Base-by-base conservation (phyloP, 495 filamentous ascomycete genomes). In the Bacidia rubella region DNA sequence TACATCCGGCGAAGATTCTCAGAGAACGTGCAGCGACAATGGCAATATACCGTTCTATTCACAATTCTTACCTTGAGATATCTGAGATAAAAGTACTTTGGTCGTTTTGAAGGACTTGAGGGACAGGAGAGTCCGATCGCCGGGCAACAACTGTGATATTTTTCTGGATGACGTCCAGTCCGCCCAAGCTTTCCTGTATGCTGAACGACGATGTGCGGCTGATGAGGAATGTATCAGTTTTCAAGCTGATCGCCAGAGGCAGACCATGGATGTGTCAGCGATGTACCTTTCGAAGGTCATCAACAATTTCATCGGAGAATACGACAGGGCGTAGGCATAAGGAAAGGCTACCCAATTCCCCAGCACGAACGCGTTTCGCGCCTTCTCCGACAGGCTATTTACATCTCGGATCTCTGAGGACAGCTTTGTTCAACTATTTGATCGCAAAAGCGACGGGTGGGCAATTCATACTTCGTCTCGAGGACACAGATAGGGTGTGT, bases 311-410 rank as follows among this genome's bases (percentile, higher is more conserved):
- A 49, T 47, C 47, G 24, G 26, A 40, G 27, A 51, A 60, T 54
- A 45, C 60, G 11, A 22, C 22, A 40, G 41, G 58, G 52, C 54
- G 60, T 66, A 55, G 68, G 54, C 48, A 66, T 68, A 47, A 57
- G 70, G 47, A 57, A 21, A 53, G 52, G 4, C 69, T 79, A 25
- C 83, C 85, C 45, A 65, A 73, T 7, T 62, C 58, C 0, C 88
- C 92, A 42, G 88, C 85, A 24, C 76, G 92, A 53, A 96, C 92
- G 22, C 83, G 92, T 43, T 98, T 98, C 68, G 92, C 92, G 1
- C 92, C 92, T 15, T 96, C 90, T 2, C 92, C 92, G 2, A 98
- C 92, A 7, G 92, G 92, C 17, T 86, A 87, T 65, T 73, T 97
- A 17, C 92, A 98, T 67, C 75, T 98, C 29, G 92, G 92, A 27